Base-by-base conservation (phyloP, 2,329 filamentous ascomycete genomes). In the Paecilomyces variotii region DNA sequence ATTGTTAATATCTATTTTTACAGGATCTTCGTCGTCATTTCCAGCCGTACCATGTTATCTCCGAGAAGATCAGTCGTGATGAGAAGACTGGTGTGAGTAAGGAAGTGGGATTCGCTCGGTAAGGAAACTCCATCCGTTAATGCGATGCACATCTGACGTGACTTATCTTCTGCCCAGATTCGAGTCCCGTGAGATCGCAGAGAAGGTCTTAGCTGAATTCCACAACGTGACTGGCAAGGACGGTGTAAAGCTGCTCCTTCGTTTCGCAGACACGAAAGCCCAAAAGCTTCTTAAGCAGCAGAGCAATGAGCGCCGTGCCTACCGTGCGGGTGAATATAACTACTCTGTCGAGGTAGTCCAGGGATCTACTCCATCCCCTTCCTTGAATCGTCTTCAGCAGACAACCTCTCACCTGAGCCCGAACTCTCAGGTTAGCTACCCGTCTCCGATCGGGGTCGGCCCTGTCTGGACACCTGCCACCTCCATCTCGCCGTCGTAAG, bases 251-350 rank as follows among this genome's bases (percentile, higher is more conserved):
- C 85, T 94, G 76, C 92, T 97, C 76, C 91, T 99, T 66, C 92
- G 94, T 64, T 99, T 96, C 73, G 93, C 95, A 62, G 94, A 99
- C 71, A 99, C 94, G 39, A 90, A 94, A 57, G 89, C 93, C 62
- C 94, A 99, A 76, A 99, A 99, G 80, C 86, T 94, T 71, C 82
- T 99, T 66, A 99, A 99, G 82, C 89, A 94, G 63, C 89, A 97
- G 72, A 97, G 93, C 50, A 91, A 94, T 32, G 91, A 96, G 72
- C 90, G 92, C 59, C 91, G 94, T 61, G 91, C 96, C 70, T 97
- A 96, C 78, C 90, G 94, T 60, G 94, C 93, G 59, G 94, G 94
- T 59, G 94, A 97, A 79, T 97, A 97, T 77, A 92, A 92, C 67
- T 79, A 76, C 59, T 78, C 77, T 1, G 77, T 79, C 53, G 77